Conservation (phyloP, 306 rosid species). For the Lablab purpureus region DNA sequence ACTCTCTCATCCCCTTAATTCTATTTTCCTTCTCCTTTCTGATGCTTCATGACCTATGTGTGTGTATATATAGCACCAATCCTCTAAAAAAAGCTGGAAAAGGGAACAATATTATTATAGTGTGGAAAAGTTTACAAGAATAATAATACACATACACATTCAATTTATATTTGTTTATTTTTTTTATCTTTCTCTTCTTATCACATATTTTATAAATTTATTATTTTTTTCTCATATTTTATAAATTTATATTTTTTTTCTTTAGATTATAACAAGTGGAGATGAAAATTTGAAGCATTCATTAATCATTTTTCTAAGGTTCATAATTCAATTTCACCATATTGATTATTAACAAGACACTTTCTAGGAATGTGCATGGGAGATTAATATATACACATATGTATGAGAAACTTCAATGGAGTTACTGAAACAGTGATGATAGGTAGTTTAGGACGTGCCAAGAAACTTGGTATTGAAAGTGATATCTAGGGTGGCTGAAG, state of each 20-base stretch:
- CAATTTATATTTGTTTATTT: too few species aligned
- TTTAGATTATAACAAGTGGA: too few species aligned
- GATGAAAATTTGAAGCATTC: too few species aligned
- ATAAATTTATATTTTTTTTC: too few species aligned
- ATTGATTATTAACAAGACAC: not conserved
- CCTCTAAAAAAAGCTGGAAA: not conserved
- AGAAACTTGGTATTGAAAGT: not conserved
- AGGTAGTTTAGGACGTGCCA: not conserved
- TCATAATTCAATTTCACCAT: not conserved
- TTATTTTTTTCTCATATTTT: too few species aligned
- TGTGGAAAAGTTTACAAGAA: not conserved
- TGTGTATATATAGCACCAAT: not conserved
- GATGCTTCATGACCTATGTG: not conserved
- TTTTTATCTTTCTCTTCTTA: too few species aligned
- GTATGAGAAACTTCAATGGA: not conserved
- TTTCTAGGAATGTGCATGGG: not conserved
- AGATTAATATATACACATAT: too few species aligned
- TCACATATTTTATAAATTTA: too few species aligned
- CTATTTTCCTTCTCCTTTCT: not conserved
- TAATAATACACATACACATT: too few species aligned
- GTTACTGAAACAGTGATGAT: not conserved
- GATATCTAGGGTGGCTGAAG: not conserved
- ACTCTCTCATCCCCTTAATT: conserved; percentile 2
- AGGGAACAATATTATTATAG: not conserved
- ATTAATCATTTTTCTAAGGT: too few species aligned